Percentiles rank a stretch among this genome's conserved stretches.
Conservation (phyloP, 2,329 filamentous ascomycete species). For the Cytospora piceicola region DNA sequence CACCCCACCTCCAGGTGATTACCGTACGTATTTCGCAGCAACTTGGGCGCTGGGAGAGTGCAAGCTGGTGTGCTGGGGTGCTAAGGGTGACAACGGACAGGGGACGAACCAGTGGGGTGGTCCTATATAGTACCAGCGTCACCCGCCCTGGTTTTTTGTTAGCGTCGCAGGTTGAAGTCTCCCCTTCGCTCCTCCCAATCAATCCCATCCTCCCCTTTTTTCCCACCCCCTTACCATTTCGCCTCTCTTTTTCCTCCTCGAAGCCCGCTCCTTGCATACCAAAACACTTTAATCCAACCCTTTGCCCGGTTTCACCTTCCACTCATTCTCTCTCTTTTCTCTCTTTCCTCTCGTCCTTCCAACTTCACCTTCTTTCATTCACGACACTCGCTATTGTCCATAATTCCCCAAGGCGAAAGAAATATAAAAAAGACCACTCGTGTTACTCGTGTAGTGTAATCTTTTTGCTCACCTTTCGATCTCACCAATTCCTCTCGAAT, state of each 20-base stretch:
- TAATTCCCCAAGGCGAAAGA: constrained; percentile 24
- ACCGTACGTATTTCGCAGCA: not conserved
- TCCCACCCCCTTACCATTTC: constrained; percentile 24
- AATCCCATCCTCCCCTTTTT: constrained; percentile 20
- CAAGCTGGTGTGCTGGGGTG: no score
- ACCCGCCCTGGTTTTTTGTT: constrained; percentile 21
- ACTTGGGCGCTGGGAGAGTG: not conserved
- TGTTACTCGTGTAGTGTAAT: constrained; percentile 23
- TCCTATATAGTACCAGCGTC: constrained; percentile 14
- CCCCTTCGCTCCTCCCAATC: constrained; percentile 23
- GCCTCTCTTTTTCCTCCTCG: constrained; percentile 17
- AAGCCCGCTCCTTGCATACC: constrained; percentile 16
- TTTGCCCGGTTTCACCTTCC: constrained; percentile 21
- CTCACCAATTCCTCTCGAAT: constrained; percentile 24
- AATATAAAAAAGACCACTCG: constrained; percentile 20
- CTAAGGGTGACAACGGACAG: not conserved
- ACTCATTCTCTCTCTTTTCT: constrained; percentile 18
- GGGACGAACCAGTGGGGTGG: constrained; percentile 14
- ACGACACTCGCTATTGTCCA: constrained; percentile 32
- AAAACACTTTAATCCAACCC: constrained; percentile 19
- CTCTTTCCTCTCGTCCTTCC: constrained; percentile 1
- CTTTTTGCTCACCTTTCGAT: constrained; percentile 16
- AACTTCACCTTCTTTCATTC: constrained; percentile 26
- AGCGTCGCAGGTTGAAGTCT: constrained; percentile 25
- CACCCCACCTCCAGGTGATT: constrained; percentile 11